Percentiles rank a stretch among this genome's conserved stretches.
phyloP scores from a whole-genome alignment of 179 eudicot genomes.

The Amaranthus tricolor region DNA sequence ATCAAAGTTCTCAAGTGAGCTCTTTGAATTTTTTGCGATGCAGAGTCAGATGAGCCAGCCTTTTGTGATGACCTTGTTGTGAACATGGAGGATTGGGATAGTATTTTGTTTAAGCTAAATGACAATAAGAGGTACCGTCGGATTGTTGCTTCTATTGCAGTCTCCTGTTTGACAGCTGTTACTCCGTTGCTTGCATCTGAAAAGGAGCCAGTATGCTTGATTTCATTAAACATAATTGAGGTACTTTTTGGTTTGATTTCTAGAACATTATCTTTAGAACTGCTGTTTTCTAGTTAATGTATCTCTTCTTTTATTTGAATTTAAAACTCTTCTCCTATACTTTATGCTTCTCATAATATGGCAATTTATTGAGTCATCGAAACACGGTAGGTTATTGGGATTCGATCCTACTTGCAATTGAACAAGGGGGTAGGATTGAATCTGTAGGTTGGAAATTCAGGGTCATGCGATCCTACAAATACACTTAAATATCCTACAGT shows the following conservation, averaged over 20 bases:
- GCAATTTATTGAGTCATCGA: background rate
- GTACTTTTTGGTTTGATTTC: slow-evolving; percentile 33
- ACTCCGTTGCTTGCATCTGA: slow-evolving; percentile 71
- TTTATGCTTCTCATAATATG: background rate
- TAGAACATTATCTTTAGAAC: background rate
- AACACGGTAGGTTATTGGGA: background rate
- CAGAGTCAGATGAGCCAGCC: slow-evolving; percentile 27
- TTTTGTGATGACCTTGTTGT: slow-evolving; percentile 24
- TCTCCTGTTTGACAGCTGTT: slow-evolving; percentile 74
- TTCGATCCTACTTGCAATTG: background rate
- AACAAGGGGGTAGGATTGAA: background rate
- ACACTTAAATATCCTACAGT: too few species aligned
- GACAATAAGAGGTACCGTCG: slow-evolving; percentile 74
- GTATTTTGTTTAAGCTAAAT: slow-evolving; percentile 54
- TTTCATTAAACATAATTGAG: slow-evolving; percentile 71
- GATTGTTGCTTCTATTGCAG: slow-evolving; percentile 82
- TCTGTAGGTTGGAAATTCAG: too few species aligned
- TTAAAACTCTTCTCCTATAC: background rate
- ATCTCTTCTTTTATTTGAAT: background rate
- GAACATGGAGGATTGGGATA: slow-evolving; percentile 68
- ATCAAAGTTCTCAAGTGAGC: background rate
- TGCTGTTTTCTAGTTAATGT: background rate
- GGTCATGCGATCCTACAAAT: too few species aligned
- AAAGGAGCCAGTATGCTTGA: slow-evolving; percentile 60
- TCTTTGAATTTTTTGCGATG: slow-evolving; percentile 10